A percentile compares a stretch with the other conserved stretches of the same genome.
Evolutionary conservation across 768 basidiomycete genomes (phyloP).

Genomic region (Erythrobasidium yunnanense): DNA sequence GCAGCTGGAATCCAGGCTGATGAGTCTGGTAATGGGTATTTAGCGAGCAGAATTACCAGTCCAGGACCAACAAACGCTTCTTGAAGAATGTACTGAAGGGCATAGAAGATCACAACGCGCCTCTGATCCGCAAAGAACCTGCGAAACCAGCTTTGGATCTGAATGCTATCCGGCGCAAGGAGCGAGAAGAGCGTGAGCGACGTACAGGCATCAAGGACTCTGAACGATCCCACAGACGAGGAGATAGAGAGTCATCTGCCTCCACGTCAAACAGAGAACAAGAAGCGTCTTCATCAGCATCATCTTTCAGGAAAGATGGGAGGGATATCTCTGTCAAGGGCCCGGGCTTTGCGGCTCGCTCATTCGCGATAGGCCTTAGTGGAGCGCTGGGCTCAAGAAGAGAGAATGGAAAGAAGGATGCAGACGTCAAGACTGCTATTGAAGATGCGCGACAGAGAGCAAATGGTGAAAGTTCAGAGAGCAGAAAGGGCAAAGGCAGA

Average conservation of each 20-base stretch:
- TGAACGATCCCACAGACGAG: conserved; percentile 32
- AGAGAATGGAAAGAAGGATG: background rate
- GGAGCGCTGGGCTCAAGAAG: background rate
- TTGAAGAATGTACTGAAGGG: conserved; percentile 62
- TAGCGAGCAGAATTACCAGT: background rate
- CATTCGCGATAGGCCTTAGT: conserved; percentile 39
- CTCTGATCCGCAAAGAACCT: conserved; percentile 48
- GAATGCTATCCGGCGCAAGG: conserved; percentile 42
- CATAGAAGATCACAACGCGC: conserved; percentile 91
- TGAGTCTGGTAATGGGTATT: no score
- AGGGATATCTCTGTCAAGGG: no score
- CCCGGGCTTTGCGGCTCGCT: conserved; percentile 24
- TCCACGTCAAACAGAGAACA: no score
- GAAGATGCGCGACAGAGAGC: conserved; percentile 35
- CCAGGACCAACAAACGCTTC: conserved; percentile 44
- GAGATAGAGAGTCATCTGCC: conserved; percentile 30
- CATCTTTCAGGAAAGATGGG: no score
- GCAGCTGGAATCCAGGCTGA: no score
- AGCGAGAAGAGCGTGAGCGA: conserved; percentile 37
- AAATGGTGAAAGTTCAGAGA: conserved; percentile 13
- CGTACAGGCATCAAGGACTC: conserved; percentile 34
- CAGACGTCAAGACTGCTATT: conserved; percentile 22
- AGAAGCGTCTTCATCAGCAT: no score
- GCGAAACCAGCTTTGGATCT: conserved; percentile 40
- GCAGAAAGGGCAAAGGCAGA: background rate